These are phyloP conservation scores for Populus deltoides DNA, from an alignment of 345 rosid genomes.

Conservation along the genomic window DNA sequence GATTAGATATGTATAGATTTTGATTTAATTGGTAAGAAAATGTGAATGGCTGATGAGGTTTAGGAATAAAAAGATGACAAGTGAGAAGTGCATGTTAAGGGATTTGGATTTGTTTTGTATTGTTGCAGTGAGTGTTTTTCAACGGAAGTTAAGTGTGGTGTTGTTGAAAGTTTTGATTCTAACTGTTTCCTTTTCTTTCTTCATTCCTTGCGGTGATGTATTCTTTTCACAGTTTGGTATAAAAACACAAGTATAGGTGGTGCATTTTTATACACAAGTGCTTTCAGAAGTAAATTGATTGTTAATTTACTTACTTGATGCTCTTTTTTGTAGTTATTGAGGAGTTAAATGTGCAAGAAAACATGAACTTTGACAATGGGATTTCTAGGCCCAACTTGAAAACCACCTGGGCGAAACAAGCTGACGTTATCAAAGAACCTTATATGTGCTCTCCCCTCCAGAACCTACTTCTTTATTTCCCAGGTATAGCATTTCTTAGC, in stretches of 20 bases:
- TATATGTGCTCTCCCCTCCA: constrained; percentile 41
- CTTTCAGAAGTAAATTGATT: not conserved
- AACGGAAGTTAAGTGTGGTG: too few species aligned
- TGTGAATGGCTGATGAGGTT: not conserved
- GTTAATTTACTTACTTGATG: constrained; percentile 20
- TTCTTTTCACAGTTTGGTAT: too few species aligned
- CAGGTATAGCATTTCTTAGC: constrained; percentile 44
- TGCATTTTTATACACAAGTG: too few species aligned
- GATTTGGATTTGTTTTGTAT: not conserved
- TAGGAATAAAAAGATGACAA: not conserved
- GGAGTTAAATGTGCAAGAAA: constrained; percentile 34
- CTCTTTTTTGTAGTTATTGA: constrained; percentile 47
- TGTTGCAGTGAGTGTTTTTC: not conserved
- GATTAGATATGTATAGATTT: not conserved
- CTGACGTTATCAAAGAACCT: constrained; percentile 52
- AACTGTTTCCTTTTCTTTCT: too few species aligned
- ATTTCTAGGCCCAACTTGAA: constrained; percentile 35
- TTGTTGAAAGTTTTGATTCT: too few species aligned
- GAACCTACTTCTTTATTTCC: constrained; percentile 62
- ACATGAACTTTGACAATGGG: constrained; percentile 15
- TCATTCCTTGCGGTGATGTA: too few species aligned
- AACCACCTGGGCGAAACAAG: constrained; percentile 56
- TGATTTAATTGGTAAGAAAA: not conserved
- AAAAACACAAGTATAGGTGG: too few species aligned
- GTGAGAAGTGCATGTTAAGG: too few species aligned